Percentiles rank a stretch among this genome's conserved stretches.
These are phyloP conservation scores for Fusarium buharicum DNA, from an alignment of 2,329 filamentous ascomycete genomes.

Conservation along the genomic window DNA sequence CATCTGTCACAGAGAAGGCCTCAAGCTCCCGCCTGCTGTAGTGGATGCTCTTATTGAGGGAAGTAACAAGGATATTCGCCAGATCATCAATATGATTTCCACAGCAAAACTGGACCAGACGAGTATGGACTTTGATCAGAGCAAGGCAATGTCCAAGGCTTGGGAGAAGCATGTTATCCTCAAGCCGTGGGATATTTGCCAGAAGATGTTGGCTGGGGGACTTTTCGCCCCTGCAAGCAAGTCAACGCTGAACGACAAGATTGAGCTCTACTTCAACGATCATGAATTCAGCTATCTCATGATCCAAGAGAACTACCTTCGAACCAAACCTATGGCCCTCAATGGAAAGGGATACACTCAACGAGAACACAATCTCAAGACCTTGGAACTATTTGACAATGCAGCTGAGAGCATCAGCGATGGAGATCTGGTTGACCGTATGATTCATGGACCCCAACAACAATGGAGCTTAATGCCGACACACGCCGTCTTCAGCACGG, in stretches of 20 bases:
- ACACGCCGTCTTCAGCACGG: constrained; percentile 94
- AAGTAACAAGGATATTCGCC: constrained; percentile 93
- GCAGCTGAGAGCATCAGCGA: constrained; percentile 97
- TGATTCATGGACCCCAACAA: constrained; percentile 98
- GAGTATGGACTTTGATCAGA: constrained; percentile 83
- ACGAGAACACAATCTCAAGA: constrained; percentile 79
- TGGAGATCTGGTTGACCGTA: constrained; percentile 92
- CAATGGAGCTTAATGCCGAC: constrained; percentile 99
- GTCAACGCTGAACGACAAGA: constrained; percentile 93
- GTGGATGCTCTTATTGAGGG: constrained; percentile 96
- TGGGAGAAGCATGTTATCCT: constrained; percentile 98
- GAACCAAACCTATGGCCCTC: constrained; percentile 77
- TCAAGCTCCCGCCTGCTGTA: constrained; percentile 85
- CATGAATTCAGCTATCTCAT: constrained; percentile 97
- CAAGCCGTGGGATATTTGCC: constrained; percentile 97
- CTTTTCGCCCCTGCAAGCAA: constrained; percentile 87
- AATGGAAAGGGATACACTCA: constrained; percentile 65
- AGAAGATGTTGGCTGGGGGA: constrained; percentile 88
- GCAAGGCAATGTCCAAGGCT: constrained; percentile 93
- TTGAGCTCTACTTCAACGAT: constrained; percentile 98
- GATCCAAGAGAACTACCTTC: constrained; percentile 98
- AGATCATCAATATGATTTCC: constrained; percentile 98
- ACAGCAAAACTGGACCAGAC: constrained; percentile 89
- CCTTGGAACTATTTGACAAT: constrained; percentile 85
- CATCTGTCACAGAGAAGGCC: constrained; percentile 89